Conservation (phyloP, 1,139 yeast species). For the Candida glucosophila region DNA sequence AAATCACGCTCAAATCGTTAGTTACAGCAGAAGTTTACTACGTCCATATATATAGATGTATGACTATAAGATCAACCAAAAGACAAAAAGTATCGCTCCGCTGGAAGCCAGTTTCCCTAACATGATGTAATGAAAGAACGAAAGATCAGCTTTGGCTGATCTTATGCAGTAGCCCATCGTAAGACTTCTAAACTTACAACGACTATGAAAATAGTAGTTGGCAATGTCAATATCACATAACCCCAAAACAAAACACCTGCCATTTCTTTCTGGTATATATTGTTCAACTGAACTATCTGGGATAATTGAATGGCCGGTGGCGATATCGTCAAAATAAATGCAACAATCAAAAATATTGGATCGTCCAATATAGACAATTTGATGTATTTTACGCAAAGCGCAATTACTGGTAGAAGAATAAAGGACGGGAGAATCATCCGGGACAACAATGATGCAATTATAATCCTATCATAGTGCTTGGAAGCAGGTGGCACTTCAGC, state of each 20-base stretch:
- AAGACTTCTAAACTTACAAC: conserved; percentile 61
- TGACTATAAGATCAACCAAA: no score
- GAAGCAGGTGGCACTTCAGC: conserved; percentile 58
- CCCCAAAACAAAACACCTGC: conserved; percentile 86
- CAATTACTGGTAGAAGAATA: conserved; percentile 58
- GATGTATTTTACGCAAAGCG: conserved; percentile 56
- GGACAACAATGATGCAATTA: conserved; percentile 60
- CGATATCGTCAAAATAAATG: conserved; percentile 65
- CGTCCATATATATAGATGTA: no score
- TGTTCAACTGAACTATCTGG: conserved; percentile 73
- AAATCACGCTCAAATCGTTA: no score
- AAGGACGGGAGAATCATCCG: conserved; percentile 74
- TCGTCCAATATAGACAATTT: conserved; percentile 69
- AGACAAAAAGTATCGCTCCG: no score
- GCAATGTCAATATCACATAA: conserved; percentile 66
- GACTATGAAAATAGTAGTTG: conserved; percentile 68
- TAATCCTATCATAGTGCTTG: conserved; percentile 47
- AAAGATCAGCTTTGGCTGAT: no score
- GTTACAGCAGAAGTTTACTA: no score
- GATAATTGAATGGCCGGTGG: conserved; percentile 84
- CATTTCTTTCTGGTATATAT: conserved; percentile 74
- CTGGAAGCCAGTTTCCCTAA: no score
- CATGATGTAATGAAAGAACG: no score
- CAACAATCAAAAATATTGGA: conserved; percentile 72
- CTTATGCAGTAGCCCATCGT: conserved; percentile 29